Conservation (phyloP, 2,329 filamentous ascomycete genomes). For the Sarocladium oryzae region DNA sequence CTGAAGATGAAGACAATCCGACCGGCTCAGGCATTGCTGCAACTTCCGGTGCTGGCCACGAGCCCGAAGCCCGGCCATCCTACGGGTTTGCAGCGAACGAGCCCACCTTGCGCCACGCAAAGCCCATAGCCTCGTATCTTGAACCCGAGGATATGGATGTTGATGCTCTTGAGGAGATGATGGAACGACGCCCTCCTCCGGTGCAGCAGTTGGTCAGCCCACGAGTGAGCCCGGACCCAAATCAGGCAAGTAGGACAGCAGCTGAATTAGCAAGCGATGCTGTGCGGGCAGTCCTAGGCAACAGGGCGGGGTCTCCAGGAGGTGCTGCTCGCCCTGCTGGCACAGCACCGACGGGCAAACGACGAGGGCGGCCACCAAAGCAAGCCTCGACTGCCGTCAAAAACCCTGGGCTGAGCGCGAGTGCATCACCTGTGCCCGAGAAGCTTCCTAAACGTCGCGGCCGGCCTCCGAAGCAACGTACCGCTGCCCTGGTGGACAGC, state of each 20-base stretch:
- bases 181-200: conserved; percentile 15
- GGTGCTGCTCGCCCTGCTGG: conserved; percentile 2
- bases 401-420: conserved; percentile 5
- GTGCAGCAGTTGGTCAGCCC: conserved; percentile 3
- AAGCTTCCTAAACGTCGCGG: conserved; percentile 8
- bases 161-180: conserved; percentile 39
- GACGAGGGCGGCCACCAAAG: conserved; percentile 27
- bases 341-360: conserved; percentile 14
- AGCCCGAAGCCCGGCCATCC: conserved; percentile 16
- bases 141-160: conserved; percentile 37
- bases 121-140: conserved; percentile 43
- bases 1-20: conserved; percentile 11
- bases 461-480: conserved; percentile 11
- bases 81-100: conserved; percentile 36
- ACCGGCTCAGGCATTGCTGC: conserved; percentile 12
- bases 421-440: conserved; percentile 5
- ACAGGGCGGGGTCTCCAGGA: conserved; percentile 8
- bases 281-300: conserved; percentile 21
- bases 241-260: conserved; percentile 16
- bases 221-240: conserved; percentile 9
- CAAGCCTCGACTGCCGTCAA: conserved; percentile 13
- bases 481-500: neutral
- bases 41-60: conserved; percentile 11
- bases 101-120: conserved; percentile 45
- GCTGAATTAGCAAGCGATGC: conserved; percentile 34